Percentiles rank a stretch among this genome's conserved stretches.
phyloP scores from a whole-genome alignment of 2,329 filamentous ascomycete genomes.

The Diaporthe citrichinensis region DNA sequence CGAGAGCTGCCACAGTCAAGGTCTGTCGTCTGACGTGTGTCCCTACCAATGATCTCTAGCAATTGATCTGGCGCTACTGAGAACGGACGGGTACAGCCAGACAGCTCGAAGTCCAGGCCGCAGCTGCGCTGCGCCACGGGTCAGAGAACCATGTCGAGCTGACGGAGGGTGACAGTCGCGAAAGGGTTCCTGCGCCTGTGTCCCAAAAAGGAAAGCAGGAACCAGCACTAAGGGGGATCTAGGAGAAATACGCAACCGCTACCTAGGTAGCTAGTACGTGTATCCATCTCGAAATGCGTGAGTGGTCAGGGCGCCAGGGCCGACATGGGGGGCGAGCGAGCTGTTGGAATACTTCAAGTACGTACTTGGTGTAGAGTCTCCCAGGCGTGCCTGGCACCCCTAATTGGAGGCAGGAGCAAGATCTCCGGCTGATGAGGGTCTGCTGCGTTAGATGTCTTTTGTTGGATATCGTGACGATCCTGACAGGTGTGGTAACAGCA shows the following conservation, averaged over 20 bases:
- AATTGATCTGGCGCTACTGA: not conserved
- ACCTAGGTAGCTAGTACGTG: not conserved
- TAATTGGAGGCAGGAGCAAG: slow-evolving; percentile 7
- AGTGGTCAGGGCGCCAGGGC: not conserved
- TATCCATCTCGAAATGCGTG: slow-evolving; percentile 17
- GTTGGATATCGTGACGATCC: not conserved
- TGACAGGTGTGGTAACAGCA: not conserved
- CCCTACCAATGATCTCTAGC: not conserved
- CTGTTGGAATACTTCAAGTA: not conserved
- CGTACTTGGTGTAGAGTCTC: not conserved
- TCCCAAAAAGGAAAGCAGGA: slow-evolving; percentile 3
- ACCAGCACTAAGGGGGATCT: slow-evolving; percentile 18
- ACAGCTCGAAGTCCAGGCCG: slow-evolving; percentile 5
- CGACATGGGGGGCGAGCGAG: not conserved
- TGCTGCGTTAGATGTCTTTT: not conserved
- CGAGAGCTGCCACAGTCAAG: not conserved
- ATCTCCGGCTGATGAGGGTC: not conserved
- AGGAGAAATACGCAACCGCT: slow-evolving; percentile 29
- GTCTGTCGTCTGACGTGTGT: not conserved
- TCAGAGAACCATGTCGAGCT: slow-evolving; percentile 30
- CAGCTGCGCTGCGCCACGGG: slow-evolving; percentile 17
- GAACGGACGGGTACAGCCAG: not conserved
- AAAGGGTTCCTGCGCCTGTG: slow-evolving; percentile 32
- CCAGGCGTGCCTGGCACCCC: not conserved
- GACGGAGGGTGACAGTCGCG: slow-evolving; percentile 21